Evolutionary conservation across 1,139 yeast genomes (phyloP).

Genomic region (Kazachstania sp.): DNA sequence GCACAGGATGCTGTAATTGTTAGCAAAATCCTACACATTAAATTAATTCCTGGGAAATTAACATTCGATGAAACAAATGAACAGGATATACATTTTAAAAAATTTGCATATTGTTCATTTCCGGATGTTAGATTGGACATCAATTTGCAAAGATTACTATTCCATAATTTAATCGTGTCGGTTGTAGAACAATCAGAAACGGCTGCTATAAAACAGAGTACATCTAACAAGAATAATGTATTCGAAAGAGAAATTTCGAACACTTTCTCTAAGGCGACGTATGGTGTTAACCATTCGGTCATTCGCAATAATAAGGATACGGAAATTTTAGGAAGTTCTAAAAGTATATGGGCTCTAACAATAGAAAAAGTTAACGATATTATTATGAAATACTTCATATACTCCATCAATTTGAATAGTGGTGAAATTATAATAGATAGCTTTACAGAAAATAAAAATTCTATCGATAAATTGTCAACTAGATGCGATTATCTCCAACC

Average conservation of each 20-base stretch:
- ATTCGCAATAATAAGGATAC: conserved; percentile 38
- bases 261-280: conserved; percentile 79
- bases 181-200: conserved; percentile 82
- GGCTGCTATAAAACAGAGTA: conserved; percentile 55
- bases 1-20: conserved; percentile 76
- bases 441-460: conserved; percentile 46
- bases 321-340: conserved; percentile 19
- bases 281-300: conserved; percentile 33
- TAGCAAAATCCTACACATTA: conserved; percentile 56
- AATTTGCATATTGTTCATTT: conserved; percentile 76
- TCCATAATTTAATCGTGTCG: conserved; percentile 67
- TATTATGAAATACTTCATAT: conserved; percentile 12
- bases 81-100: conserved; percentile 39
- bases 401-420: conserved; percentile 68
- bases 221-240: conserved; percentile 34
- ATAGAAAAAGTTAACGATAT: conserved; percentile 10
- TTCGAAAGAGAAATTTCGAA: conserved; percentile 63
- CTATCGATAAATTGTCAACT: conserved; percentile 59
- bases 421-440: conserved; percentile 71
- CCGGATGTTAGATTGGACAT: conserved; percentile 70
- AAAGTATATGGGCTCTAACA: conserved; percentile 25
- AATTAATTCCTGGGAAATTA: conserved; percentile 60
- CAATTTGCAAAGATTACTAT: conserved; percentile 60
- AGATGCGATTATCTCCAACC: conserved; percentile 68
- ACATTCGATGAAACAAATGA: conserved; percentile 41